A percentile compares a stretch with the other conserved stretches of the same genome.
Conservation (phyloP, 192 early-diverging fungal species). For the Spizellomyces sp. region DNA sequence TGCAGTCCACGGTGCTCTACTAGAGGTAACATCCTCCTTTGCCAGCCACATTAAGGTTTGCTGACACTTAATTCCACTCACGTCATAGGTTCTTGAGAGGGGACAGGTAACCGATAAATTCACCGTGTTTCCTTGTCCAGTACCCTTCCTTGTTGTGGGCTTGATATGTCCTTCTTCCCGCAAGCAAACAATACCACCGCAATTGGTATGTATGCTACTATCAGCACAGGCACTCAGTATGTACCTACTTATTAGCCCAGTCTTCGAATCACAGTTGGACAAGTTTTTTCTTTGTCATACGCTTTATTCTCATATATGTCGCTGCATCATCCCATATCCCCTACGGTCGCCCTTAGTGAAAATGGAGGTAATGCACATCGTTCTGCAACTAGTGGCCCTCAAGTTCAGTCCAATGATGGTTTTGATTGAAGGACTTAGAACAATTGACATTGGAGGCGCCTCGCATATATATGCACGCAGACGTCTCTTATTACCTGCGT, state of each 20-base stretch:
- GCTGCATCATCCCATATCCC: slow-evolving; percentile 17
- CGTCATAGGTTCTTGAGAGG: slow-evolving; percentile 6
- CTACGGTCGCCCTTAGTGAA: background rate
- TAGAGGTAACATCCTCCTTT: slow-evolving; percentile 4
- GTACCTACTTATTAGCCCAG: background rate
- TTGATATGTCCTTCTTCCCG: background rate
- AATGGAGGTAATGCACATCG: no score
- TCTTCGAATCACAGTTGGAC: slow-evolving; percentile 12
- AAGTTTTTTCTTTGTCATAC: slow-evolving; percentile 30
- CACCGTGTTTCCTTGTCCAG: slow-evolving; percentile 22
- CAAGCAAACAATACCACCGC: slow-evolving; percentile 9
- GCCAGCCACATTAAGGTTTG: no score
- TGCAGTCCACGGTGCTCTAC: slow-evolving; percentile 12
- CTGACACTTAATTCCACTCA: background rate
- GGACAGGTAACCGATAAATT: slow-evolving; percentile 22
- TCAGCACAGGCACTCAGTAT: background rate
- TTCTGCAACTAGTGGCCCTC: no score
- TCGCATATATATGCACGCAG: background rate
- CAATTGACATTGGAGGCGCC: no score
- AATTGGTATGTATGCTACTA: slow-evolving; percentile 5
- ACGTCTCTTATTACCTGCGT: slow-evolving; percentile 15
- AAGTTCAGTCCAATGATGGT: no score
- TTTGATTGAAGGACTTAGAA: no score
- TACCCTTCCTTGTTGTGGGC: slow-evolving; percentile 22
- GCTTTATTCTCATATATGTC: background rate